Percentiles rank a stretch among this genome's conserved stretches.
Evolutionary conservation across 495 filamentous ascomycete genomes (phyloP).

Genomic region (Lasiosphaeria hispida): DNA sequence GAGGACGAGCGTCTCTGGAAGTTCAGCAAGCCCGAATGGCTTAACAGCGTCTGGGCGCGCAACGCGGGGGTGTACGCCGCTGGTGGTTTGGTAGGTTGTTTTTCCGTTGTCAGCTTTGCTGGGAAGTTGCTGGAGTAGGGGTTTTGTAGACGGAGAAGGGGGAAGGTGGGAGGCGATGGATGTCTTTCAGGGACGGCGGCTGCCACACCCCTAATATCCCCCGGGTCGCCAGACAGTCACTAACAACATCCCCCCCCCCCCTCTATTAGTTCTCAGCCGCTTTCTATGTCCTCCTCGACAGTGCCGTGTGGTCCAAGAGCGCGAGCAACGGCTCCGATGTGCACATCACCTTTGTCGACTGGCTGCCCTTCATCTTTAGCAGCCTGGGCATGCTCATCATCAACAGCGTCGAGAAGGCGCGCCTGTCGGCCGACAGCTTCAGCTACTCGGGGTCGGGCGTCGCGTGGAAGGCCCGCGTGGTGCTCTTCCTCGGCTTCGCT

Average conservation of each 20-base stretch:
- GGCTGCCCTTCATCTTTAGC: conserved; percentile 95
- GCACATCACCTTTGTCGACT: conserved; percentile 96
- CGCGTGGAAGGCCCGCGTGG: conserved; percentile 93
- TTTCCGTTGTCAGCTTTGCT: no score
- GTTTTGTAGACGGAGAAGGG: no score
- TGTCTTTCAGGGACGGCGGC: no score
- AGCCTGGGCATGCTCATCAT: conserved; percentile 96
- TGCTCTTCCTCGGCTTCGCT: conserved; percentile 95
- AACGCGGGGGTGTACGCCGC: conserved; percentile 81
- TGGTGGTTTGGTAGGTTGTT: conserved; percentile 72
- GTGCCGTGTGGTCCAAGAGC: conserved; percentile 81
- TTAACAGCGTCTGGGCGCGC: conserved; percentile 80
- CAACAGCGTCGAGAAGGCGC: conserved; percentile 94
- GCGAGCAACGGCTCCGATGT: conserved; percentile 72
- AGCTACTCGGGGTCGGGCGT: conserved; percentile 83
- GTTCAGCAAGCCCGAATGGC: conserved; percentile 80
- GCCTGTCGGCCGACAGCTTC: conserved; percentile 81
- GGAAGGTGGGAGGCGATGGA: no score
- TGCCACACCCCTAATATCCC: no score
- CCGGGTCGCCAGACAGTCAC: no score
- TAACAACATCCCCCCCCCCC: no score
- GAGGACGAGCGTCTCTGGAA: conserved; percentile 71
- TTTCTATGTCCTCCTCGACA: conserved; percentile 95
- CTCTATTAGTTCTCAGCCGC: conserved; percentile 81
- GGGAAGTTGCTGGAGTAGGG: no score